Evolutionary conservation across 2,329 filamentous ascomycete species (phyloP).

Genomic region (Hymenoscyphus albidus): DNA sequence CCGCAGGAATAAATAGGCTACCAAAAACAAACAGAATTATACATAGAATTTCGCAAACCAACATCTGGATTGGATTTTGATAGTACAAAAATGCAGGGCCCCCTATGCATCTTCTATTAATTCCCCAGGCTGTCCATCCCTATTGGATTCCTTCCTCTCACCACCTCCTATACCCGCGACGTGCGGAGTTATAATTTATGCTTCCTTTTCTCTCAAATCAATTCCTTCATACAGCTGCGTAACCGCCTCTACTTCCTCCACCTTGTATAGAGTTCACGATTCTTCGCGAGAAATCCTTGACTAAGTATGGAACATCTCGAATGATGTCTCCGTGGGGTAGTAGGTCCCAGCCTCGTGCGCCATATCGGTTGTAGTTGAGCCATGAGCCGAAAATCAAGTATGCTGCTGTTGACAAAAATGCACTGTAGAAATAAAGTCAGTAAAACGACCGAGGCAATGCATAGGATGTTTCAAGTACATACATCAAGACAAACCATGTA

Average conservation of each 20-base stretch:
- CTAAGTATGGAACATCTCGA: slow-evolving; percentile 84
- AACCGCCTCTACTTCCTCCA: slow-evolving; percentile 79
- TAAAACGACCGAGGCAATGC: slow-evolving; percentile 4
- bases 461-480: slow-evolving; percentile 19
- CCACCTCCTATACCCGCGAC: not conserved
- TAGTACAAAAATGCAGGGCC: slow-evolving; percentile 8
- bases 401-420: slow-evolving; percentile 78
- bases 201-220: not conserved
- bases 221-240: slow-evolving; percentile 69
- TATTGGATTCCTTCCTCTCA: not conserved
- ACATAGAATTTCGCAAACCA: slow-evolving; percentile 11
- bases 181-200: not conserved
- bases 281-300: slow-evolving; percentile 81
- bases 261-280: slow-evolving; percentile 83
- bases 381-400: slow-evolving; percentile 98
- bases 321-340: slow-evolving; percentile 90
- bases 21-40: slow-evolving; percentile 1
- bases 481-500: slow-evolving; percentile 95
- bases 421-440: slow-evolving; percentile 45
- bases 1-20: not conserved
- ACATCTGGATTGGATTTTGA: not conserved
- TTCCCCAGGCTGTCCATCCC: not conserved
- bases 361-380: slow-evolving; percentile 98
- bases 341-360: slow-evolving; percentile 90
- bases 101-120: not conserved